Evolutionary conservation across 75 land plant genomes (phyloP), one percentile per base, ranked within the genome.

Genomic region (Pseudotsuga menziesii): DNA sequence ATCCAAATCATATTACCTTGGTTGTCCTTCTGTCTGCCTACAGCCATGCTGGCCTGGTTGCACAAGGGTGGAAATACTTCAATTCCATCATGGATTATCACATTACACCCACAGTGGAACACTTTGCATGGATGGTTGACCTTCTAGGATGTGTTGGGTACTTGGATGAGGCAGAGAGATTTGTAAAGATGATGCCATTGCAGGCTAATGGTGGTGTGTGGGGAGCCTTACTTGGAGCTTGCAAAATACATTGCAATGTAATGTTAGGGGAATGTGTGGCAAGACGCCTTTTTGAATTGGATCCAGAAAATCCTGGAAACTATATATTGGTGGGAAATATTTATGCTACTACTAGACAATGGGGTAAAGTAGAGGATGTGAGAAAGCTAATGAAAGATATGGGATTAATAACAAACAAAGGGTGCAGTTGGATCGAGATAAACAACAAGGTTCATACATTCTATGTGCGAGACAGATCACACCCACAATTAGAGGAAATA

Each of bases 1-100:
- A 35, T 48, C 82, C 70, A 22, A 76, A 76, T 59, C 35, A 58
- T 41, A 39, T 61, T n/a, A 76, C 75, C 12, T 64, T 62, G 4
- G 35, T 74, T 17, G 48, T 23, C 41, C 56, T 76, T 17, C 48
- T 80, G n/a, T 20, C n/a, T 20, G 82, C 82, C 3, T 76, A 72
- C 77, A 60, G 61, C 61, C 61, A 60, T 60, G 61, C 61, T 60
- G 61, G 61, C 20, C 61, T 60, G 5, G 61, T 60, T 2, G 61
- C 20, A 5, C 22, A 60, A 23, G 61, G 61, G 23, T 60, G 20
- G 23, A 60, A 20, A 20, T 60, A 20, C 61, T 60, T 60, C 23
- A 23, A 60, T 60, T 19, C 0, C n/a, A 60, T 60, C 9, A 60
- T 20, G 5, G 61, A 20, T 19, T 60, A 60, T 60, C 23, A 19